Base-by-base conservation (phyloP, 148 eudicot genomes). In the Limonium bicolor region DNA sequence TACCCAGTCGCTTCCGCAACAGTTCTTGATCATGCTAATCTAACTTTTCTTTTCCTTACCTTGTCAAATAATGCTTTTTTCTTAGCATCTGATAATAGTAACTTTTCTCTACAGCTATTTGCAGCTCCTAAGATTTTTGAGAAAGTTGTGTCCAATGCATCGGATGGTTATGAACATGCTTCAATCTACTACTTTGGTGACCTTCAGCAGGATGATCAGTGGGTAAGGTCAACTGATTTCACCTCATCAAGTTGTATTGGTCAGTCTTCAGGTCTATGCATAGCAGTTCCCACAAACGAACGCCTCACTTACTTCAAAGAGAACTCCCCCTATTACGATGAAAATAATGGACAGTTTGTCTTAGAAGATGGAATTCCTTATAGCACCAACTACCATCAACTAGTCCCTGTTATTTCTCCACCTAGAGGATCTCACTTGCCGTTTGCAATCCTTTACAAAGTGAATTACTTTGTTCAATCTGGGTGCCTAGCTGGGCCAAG, bases 191-290 rank as follows among this genome's bases (percentile, higher is more conserved):
- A 14, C 48, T 75, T 24, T 36, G 63, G 20, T 42, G 79, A 78
- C 30, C 48, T 36, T 21, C 72, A 62, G 23, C 72, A 62, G 23
- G 82, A 78, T 45, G 94, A 88, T 52, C 80, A 74, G 45, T 83
- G 90, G 84, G 46, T 73, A 39, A 64, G 94, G 53, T 57, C 93
- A 36, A 82, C 77, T 23, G 96, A 86, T 56, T 88, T 83, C 66
- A 74, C 94, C 12, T 41, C 65, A 15, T 67, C 61, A 41, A 36
- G 46, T 17, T 48, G 62, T 36, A 70, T 88, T 6, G 92, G 96
- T 7, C 96, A 79, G 8, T 83, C 96, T 7, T 67, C 96, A 14
- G 62, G 60, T 15, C 32, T 83, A 39, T 88, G 94, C 56, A 58
- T 88, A 43, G 66, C 76, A 66, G 63, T 88, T 63, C 74, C 83